phyloP scores from a whole-genome alignment of 2,329 filamentous ascomycete species.

The Alternaria rosae region DNA sequence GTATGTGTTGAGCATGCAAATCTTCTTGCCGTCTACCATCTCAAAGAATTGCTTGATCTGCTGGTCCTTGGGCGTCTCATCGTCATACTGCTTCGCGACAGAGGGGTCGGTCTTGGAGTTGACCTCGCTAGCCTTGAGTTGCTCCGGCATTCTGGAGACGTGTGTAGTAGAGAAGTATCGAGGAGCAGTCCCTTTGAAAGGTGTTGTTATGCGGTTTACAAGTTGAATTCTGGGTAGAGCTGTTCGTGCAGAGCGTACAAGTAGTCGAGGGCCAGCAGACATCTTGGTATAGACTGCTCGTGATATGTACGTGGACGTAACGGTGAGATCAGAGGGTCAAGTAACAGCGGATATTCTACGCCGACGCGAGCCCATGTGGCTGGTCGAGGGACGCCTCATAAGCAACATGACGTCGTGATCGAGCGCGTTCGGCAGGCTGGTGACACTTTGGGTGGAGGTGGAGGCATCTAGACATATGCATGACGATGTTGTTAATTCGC shows the following conservation, averaged over 20 bases:
- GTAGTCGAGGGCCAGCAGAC: constrained; percentile 21
- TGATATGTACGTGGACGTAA: constrained; percentile 22
- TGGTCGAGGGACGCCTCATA: constrained; percentile 5
- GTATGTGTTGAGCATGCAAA: constrained; percentile 54
- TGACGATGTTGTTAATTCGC: constrained; percentile 30
- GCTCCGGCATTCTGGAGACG: constrained; percentile 55
- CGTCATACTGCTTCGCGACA: constrained; percentile 59
- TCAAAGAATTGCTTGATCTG: constrained; percentile 59
- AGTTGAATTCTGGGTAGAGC: constrained; percentile 9
- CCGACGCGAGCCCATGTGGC: constrained; percentile 6
- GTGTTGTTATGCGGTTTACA: neutral
- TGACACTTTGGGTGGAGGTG: constrained; percentile 19
- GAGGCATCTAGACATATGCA: constrained; percentile 28
- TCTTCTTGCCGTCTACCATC: constrained; percentile 56
- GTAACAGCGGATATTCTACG: constrained; percentile 4
- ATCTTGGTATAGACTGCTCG: constrained; percentile 15
- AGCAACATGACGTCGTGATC: constrained; percentile 30
- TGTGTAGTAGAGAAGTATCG: constrained; percentile 29
- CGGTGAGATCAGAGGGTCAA: constrained; percentile 28
- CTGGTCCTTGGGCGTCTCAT: constrained; percentile 51
- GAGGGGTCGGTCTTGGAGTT: constrained; percentile 56
- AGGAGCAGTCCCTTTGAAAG: neutral
- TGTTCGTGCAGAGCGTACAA: constrained; percentile 21
- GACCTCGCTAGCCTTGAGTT: constrained; percentile 51
- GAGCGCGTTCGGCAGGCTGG: constrained; percentile 14